Percentiles rank a stretch among this genome's conserved stretches.
Evolutionary conservation across 345 rosid genomes (phyloP).

Genomic region (Acer negundo): DNA sequence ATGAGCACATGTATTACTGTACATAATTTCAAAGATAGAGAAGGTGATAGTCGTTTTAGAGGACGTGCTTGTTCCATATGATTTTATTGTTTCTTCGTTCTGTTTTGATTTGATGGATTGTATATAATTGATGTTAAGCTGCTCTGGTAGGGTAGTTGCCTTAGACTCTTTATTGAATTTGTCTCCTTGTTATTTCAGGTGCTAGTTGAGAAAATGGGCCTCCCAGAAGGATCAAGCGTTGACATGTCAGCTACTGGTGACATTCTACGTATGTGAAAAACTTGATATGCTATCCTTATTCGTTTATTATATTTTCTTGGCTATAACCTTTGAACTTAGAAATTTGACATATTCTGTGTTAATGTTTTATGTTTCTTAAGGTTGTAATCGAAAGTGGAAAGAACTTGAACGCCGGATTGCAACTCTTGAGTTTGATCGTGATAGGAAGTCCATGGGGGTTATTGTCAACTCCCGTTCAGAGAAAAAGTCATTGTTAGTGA

Average conservation of each 20-base stretch:
- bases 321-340: conserved; percentile 11
- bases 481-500: conserved; percentile 56
- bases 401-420: conserved; percentile 56
- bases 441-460: conserved; percentile 82
- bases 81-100: background rate
- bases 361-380: conserved; percentile 28
- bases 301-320: background rate
- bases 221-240: conserved; percentile 35
- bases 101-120: background rate
- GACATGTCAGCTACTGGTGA: conserved; percentile 22
- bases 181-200: conserved; percentile 40
- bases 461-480: conserved; percentile 48
- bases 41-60: background rate
- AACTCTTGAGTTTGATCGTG: conserved; percentile 71
- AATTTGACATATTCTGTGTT: conserved; percentile 7
- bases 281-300: background rate
- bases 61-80: too few relatives aligned
- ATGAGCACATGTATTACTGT: background rate
- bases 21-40: background rate
- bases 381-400: conserved; percentile 59
- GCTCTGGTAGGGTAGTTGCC: conserved; percentile 1
- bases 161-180: background rate
- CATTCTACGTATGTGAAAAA: conserved; percentile 34
- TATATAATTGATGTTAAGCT: conserved; percentile 3
- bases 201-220: conserved; percentile 76